Percentiles rank a stretch among this genome's conserved stretches.
These are phyloP conservation scores for Talaromyces verruculosus DNA, from an alignment of 2,329 filamentous ascomycete species.

Conservation along the genomic window DNA sequence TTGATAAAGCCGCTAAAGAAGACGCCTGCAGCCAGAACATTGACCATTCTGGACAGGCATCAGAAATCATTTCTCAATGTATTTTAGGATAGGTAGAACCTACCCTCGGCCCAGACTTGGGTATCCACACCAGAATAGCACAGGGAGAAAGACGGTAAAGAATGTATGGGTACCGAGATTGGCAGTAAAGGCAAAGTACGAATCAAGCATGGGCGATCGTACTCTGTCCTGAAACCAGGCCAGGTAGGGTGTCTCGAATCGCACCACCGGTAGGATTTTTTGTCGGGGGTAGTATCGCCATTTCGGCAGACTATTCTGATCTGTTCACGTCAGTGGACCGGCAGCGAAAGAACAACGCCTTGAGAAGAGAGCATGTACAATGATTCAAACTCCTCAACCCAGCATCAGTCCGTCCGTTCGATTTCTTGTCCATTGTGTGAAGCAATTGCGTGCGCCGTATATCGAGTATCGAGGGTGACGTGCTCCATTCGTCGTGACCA, in stretches of 20 bases:
- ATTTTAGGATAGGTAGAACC: conserved; percentile 36
- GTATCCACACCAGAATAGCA: conserved; percentile 95
- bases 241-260: conserved; percentile 93
- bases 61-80: conserved; percentile 7
- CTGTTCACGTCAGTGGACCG: conserved; percentile 46
- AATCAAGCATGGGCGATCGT: conserved; percentile 82
- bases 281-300: conserved; percentile 90
- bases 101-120: conserved; percentile 83
- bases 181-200: conserved; percentile 94
- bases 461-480: conserved; percentile 11
- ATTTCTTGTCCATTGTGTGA: conserved; percentile 40
- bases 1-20: conserved; percentile 93
- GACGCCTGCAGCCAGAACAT: conserved; percentile 74
- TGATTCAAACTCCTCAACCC: conserved; percentile 78
- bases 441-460: conserved; percentile 18
- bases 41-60: conserved; percentile 51
- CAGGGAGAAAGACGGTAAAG: conserved; percentile 93
- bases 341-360: too few relatives aligned
- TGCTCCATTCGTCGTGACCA: conserved; percentile 21
- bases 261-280: conserved; percentile 76
- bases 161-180: conserved; percentile 98
- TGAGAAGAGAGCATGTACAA: conserved; percentile 49
- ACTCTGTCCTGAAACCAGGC: conserved; percentile 78
- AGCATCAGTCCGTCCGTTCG: conserved; percentile 20
- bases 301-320: conserved; percentile 75